Base-by-base conservation (phyloP, 345 rosid genomes). In the Durio zibethinus region DNA sequence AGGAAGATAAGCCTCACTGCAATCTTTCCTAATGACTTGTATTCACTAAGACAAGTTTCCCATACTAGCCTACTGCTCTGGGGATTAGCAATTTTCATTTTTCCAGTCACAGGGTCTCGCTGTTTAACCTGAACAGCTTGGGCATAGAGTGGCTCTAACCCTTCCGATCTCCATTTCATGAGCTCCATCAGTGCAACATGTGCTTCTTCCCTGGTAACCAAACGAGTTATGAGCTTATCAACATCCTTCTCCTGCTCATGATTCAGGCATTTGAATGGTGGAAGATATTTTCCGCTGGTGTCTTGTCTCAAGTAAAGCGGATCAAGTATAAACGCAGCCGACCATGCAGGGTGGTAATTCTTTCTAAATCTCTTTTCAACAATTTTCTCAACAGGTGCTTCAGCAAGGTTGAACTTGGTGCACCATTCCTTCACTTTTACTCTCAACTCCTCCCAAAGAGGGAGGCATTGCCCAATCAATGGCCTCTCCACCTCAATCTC, bases 321-420 rank as follows among this genome's bases (percentile, higher is more conserved):
- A 36, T 88, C 91, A n/a, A 88, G 91, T 48, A 88, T 80, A 78
- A 86, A 88, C 18, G 89, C 89, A 31, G 88, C 87, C 7, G 91
- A 80, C 91, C 91, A 88, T 0, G 91, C 89, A 2, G 91, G 91
- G 64, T 86, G 91, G 80, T 86, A 88, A 66, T 85, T 86, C 83
- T 88, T 86, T 67, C 73, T 83, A 72, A 88, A 85, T 79, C 91
- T 85, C 83, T 79, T 86, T 76, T 86, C 91, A 27, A 88, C 81
- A 54, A 86, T 83, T 79, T 86, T 86, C 84, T 82, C 85, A 15
- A 88, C 84, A 10, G 72, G 80, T 50, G 75, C 89, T 77, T 82
- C 87, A 4, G 78, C 74, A 43, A 88, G 56, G 75, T 78, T 74
- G 76, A 85, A 88, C 75, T 85, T 85, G 15, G 81, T 77, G 48